A percentile compares a stretch with the other conserved stretches of the same genome.
phyloP scores from a whole-genome alignment of 257 asterid genomes.

The Solanum dulcamara region DNA sequence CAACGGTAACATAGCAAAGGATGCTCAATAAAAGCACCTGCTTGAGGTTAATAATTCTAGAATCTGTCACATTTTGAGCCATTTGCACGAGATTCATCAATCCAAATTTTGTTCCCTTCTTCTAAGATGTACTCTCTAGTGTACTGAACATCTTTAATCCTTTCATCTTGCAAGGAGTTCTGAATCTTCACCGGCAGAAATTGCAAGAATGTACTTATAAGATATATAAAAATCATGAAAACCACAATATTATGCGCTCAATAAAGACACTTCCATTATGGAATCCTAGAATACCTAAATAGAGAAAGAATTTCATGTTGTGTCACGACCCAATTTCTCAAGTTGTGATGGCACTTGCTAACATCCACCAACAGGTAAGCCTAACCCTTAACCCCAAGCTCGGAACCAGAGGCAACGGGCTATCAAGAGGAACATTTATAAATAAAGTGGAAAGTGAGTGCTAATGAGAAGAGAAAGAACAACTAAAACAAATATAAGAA shows the following conservation, averaged over 20 bases:
- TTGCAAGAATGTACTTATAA: background rate
- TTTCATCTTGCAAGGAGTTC: conserved; percentile 26
- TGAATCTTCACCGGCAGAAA: conserved; percentile 73
- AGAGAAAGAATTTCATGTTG: background rate
- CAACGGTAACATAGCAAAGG: conserved; percentile 76
- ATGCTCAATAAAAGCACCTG: conserved; percentile 55
- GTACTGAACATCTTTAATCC: conserved; percentile 29
- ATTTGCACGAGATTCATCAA: conserved; percentile 69
- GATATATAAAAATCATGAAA: background rate
- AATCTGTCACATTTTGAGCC: conserved; percentile 89
- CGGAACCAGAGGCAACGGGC: no score
- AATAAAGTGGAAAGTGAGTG: no score
- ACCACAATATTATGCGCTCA: background rate
- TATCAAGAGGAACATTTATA: no score
- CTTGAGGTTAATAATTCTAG: conserved; percentile 75
- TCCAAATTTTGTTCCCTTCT: conserved; percentile 52
- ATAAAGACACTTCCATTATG: background rate
- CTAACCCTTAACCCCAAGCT: no score
- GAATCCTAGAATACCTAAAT: background rate
- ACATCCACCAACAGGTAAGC: no score
- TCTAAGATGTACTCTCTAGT: conserved; percentile 45
- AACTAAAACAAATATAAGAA: no score
- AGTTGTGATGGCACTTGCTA: no score
- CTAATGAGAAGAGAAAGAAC: no score
- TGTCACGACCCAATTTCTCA: no score